Base-by-base conservation (phyloP, 805 yeast genomes). In the Barnettozyma populi region DNA sequence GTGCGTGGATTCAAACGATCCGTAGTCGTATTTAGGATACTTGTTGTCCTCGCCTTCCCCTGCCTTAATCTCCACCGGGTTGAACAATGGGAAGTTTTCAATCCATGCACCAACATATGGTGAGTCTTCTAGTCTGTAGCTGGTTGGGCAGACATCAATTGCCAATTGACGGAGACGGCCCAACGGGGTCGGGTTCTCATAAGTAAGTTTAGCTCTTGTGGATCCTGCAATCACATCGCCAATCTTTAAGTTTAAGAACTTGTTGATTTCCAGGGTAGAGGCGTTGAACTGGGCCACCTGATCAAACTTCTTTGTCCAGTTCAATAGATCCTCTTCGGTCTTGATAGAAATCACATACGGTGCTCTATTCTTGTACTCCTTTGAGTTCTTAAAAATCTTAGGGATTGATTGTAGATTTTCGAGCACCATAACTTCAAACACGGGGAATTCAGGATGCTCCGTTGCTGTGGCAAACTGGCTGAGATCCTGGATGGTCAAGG, bases 111-210 rank as follows among this genome's bases (percentile, higher is more conserved):
- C 90, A 3, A 82, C 84, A 13, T 29, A 78, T 1, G 54, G 44
- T 2, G 60, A 53, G 14, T 57, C 49, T 16, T 42, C 54, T 45
- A 47, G 65, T 63, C 47, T 67, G 54, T 80, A 76, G 25, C 67
- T 60, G 2, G 57, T 56, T 0, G 87, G 89, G 53, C 65, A 76
- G 38, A 66, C 70, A 36, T 74, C 73, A 21, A 84, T 79, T 0
- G 89, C 79, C 44, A 87, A 59, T 60, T 90, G 96, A 49, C 99
- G 75, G 54, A 87, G 75, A 46, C 84, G 75, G 0, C 99, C 99
- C 45, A 94, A 67, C 0, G 99, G 98, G 0, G 98, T 94, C 19
- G 98, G 98, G 59, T 89, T 92, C 60, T 92, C 99, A 61, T 88
- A 92, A 0, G 92, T 69, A 20, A 79, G 49, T 13, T 62, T 59